phyloP scores from a whole-genome alignment of 2,329 filamentous ascomycete species.

The Metarhizium anisopliae region DNA sequence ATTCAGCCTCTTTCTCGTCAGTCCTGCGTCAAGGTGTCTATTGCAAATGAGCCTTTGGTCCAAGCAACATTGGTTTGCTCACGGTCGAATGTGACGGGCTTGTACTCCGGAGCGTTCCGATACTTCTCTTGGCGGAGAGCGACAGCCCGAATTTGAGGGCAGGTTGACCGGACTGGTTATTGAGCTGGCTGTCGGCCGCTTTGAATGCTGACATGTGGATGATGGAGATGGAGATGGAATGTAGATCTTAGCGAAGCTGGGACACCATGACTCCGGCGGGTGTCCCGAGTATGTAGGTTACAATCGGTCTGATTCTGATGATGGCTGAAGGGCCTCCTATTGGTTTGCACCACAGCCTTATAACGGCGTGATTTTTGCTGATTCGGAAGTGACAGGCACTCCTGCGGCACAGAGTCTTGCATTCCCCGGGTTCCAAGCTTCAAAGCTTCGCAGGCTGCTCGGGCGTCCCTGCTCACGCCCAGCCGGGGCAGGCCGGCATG shows the following conservation, averaged over 20 bases:
- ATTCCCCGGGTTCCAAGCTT: neutral
- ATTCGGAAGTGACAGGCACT: neutral
- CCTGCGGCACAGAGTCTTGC: neutral
- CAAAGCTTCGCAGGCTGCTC: too few relatives aligned
- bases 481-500: too few relatives aligned
- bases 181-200: neutral
- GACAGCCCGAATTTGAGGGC: neutral
- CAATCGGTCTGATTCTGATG: neutral
- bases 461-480: too few relatives aligned
- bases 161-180: neutral
- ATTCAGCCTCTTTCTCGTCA: constrained; percentile 8
- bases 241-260: neutral
- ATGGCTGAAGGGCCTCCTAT: neutral
- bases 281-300: too few relatives aligned
- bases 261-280: neutral
- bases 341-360: neutral
- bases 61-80: neutral
- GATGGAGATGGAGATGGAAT: neutral
- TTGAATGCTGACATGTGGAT: neutral
- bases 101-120: neutral
- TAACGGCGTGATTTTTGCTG: too few relatives aligned
- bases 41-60: neutral
- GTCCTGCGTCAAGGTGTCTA: neutral
- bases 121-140: neutral
- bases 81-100: neutral